Conservation (phyloP, 495 filamentous ascomycete species). For the Eremomyces bilateralis region DNA sequence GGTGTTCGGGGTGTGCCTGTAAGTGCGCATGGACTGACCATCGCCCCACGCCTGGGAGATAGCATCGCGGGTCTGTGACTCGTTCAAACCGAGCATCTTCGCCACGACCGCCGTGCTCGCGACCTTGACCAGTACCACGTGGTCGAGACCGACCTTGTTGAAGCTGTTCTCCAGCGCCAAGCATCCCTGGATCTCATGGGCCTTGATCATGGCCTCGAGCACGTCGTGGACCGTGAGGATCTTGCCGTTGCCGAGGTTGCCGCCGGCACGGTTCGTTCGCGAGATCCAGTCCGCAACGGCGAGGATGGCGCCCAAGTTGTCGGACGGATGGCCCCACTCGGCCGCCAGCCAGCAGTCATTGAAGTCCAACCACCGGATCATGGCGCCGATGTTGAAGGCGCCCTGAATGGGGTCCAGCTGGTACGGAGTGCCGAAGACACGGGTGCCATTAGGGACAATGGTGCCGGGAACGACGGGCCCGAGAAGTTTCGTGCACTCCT, state of each 20-base stretch:
- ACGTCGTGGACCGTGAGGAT: slow-evolving; percentile 72
- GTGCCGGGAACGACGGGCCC: slow-evolving; percentile 88
- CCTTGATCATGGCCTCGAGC: slow-evolving; percentile 97
- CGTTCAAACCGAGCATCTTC: slow-evolving; percentile 75
- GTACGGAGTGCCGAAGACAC: slow-evolving; percentile 80
- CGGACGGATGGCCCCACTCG: slow-evolving; percentile 95
- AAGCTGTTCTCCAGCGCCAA: slow-evolving; percentile 90
- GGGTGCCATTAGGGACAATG: slow-evolving; percentile 77
- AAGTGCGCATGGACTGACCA: slow-evolving; percentile 86
- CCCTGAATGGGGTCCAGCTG: slow-evolving; percentile 87
- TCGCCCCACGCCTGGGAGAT: slow-evolving; percentile 96
- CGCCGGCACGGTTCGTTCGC: slow-evolving; percentile 81
- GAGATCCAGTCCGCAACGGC: slow-evolving; percentile 95
- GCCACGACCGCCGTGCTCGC: slow-evolving; percentile 84
- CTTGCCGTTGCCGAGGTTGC: slow-evolving; percentile 69
- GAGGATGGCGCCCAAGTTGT: slow-evolving; percentile 90
- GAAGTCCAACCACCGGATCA: slow-evolving; percentile 98
- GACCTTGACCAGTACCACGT: slow-evolving; percentile 95
- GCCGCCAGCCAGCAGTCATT: slow-evolving; percentile 99
- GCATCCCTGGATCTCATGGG: slow-evolving; percentile 97
- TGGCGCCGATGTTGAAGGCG: slow-evolving; percentile 96
- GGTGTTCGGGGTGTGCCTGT: slow-evolving; percentile 93
- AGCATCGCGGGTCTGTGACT: slow-evolving; percentile 82
- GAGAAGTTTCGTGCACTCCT: slow-evolving; percentile 83
- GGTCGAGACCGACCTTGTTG: slow-evolving; percentile 95